Conservation (phyloP, 768 basidiomycete species). For the Termitomyces sp. region DNA sequence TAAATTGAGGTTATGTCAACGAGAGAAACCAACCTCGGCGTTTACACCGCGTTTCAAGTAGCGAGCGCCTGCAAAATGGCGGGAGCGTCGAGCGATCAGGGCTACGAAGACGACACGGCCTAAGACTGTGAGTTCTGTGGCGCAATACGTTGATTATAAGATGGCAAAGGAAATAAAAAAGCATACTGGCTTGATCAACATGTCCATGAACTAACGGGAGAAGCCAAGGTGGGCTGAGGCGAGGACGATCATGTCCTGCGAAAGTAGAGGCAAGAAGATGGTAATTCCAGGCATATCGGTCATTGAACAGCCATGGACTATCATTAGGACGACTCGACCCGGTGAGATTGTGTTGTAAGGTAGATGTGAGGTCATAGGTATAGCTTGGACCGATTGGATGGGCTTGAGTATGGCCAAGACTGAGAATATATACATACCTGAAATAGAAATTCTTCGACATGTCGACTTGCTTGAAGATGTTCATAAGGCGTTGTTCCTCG, state of each 20-base stretch:
- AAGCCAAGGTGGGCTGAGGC: slow-evolving; percentile 71
- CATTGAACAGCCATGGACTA: slow-evolving; percentile 67
- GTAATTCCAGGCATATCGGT: slow-evolving; percentile 94
- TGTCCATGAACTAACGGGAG: slow-evolving; percentile 92
- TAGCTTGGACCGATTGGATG: slow-evolving; percentile 48
- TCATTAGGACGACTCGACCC: slow-evolving; percentile 38
- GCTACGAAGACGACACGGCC: slow-evolving; percentile 90
- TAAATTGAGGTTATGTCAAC: background rate
- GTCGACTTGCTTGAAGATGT: slow-evolving; percentile 93
- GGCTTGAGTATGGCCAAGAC: background rate
- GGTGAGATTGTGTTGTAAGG: slow-evolving; percentile 87
- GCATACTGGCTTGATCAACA: slow-evolving; percentile 95
- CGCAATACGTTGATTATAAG: background rate
- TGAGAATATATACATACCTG: slow-evolving; percentile 43
- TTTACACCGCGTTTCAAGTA: slow-evolving; percentile 94
- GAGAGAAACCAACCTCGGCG: slow-evolving; percentile 55
- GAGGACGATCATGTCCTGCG: slow-evolving; percentile 28
- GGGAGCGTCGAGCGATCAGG: slow-evolving; percentile 89
- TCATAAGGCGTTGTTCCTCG: slow-evolving; percentile 85
- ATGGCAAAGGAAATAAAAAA: background rate
- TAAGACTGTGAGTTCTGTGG: slow-evolving; percentile 80
- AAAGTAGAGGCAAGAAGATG: slow-evolving; percentile 77
- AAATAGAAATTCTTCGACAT: slow-evolving; percentile 99
- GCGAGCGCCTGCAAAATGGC: slow-evolving; percentile 93
- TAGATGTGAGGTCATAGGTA: slow-evolving; percentile 96